A percentile compares a stretch with the other conserved stretches of the same genome.
Evolutionary conservation across 2,329 filamentous ascomycete species (phyloP).

Genomic region (Aspergillus tanneri): DNA sequence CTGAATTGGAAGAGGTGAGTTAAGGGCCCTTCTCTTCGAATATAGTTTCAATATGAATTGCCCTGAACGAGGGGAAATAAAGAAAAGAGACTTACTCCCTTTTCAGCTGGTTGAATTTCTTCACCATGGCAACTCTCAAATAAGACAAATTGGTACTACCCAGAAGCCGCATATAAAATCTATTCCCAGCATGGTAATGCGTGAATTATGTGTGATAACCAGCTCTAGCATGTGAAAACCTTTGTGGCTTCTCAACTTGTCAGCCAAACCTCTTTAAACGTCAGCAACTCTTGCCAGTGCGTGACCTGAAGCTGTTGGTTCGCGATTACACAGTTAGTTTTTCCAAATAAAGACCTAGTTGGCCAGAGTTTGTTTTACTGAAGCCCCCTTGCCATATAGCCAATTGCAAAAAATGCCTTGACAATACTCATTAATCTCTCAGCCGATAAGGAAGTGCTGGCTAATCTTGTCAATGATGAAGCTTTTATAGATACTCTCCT

Average conservation of each 20-base stretch:
- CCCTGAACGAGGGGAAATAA: too few species aligned
- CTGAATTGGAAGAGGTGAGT: conserved; percentile 71
- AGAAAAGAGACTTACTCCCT: neutral
- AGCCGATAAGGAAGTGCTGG: conserved; percentile 73
- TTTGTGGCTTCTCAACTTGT: conserved; percentile 77
- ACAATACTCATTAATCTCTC: conserved; percentile 80
- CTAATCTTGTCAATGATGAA: conserved; percentile 72
- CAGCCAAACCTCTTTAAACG: conserved; percentile 82
- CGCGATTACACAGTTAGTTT: conserved; percentile 73
- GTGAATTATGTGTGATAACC: conserved; percentile 17
- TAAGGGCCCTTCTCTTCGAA: too few species aligned
- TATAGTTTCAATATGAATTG: too few species aligned
- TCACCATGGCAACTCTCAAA: conserved; percentile 85
- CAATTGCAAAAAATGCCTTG: conserved; percentile 89
- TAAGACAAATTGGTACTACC: conserved; percentile 69
- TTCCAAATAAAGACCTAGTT: neutral
- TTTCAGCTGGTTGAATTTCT: conserved; percentile 72
- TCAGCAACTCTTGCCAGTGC: conserved; percentile 73
- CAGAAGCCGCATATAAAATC: neutral
- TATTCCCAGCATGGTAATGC: too few species aligned
- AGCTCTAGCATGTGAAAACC: conserved; percentile 70
- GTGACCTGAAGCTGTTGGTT: conserved; percentile 81
- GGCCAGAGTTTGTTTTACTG: neutral
- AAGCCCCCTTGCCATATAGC: conserved; percentile 46
- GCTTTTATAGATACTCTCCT: conserved; percentile 75